These are phyloP conservation scores for Cordyceps fumosorosea DNA, from an alignment of 2,329 filamentous ascomycete genomes.

Conservation along the genomic window DNA sequence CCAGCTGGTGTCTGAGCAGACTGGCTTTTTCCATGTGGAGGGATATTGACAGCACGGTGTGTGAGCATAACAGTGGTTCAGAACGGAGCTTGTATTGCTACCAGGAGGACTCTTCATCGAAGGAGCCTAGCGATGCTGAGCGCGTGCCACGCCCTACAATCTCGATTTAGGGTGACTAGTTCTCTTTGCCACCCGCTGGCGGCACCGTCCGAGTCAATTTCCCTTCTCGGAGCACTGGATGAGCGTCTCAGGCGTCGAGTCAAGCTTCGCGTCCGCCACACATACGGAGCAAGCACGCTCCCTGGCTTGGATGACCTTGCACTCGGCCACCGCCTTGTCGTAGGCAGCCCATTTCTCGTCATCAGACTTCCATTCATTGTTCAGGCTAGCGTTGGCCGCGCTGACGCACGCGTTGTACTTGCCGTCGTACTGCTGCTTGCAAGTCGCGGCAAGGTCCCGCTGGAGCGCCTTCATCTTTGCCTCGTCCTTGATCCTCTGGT, in stretches of 20 bases:
- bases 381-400: not conserved
- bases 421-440: not conserved
- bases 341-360: not conserved
- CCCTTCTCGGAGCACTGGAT: not conserved
- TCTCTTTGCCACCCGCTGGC: not conserved
- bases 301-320: not conserved
- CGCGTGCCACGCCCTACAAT: not conserved
- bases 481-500: not conserved
- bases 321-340: not conserved
- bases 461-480: not conserved
- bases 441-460: not conserved
- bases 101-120: not conserved
- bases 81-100: not conserved
- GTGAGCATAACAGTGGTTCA: too few relatives aligned
- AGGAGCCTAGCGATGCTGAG: not conserved
- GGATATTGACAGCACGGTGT: not conserved
- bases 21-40: not conserved
- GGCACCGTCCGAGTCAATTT: not conserved
- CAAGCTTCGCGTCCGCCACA: not conserved
- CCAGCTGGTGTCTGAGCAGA: slow-evolving; percentile 8
- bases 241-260: not conserved
- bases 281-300: not conserved
- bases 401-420: not conserved
- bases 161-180: not conserved
- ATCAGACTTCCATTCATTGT: too few relatives aligned